Evolutionary conservation across 192 early-diverging fungal genomes (phyloP), one percentile per base, ranked within the genome.

Genomic region (Geosiphon pyriformis): DNA sequence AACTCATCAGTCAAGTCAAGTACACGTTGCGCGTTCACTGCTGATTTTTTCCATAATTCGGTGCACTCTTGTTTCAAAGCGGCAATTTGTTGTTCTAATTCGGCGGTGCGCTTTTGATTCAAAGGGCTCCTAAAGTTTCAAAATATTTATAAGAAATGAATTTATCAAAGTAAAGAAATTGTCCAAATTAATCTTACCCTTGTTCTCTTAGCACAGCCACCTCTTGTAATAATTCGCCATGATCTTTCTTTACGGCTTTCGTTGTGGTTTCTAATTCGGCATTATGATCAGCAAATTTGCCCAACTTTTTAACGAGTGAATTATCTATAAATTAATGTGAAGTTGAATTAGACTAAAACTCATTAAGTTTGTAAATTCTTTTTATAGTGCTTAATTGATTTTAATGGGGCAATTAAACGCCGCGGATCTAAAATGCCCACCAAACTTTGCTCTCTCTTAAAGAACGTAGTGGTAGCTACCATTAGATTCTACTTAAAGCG

Each of bases 11-110:
- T 92, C 67, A 96, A 76, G 60, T 88, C 86, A 46, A 98, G 73
- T 32, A 98, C 68, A 51, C 91, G 74, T 69, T 95, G 94, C n/a
- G 93, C 92, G 76, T 95, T 95, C n/a, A 82, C 81, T 29, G 88
- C 88, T 66, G 95, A 92, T 18, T 87, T 86, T 69, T 90, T 91
- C 80, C 96, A 98, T 70, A 95, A 80, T 61, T 93, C 88, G 18
- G 85, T 81, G 17, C 87, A 87, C 73, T 98, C 96, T 48, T 92
- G 85, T 72, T 95, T 92, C 22, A 96, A 76, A 26, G 73, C 69
- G n/a, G 76, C 70, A 2, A 95, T 69, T 65, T 92, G 83, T 42
- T 79, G 76, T 72, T 94, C 92, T 25, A 94, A 81, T 54, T 92
- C 89, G 23, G 77, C 72, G 27, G 85, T 85, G 61, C 78, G 75